A percentile compares a stretch with the other conserved stretches of the same genome.
Conservation (phyloP, 2,329 filamentous ascomycete species). For the Fusarium papillatum region DNA sequence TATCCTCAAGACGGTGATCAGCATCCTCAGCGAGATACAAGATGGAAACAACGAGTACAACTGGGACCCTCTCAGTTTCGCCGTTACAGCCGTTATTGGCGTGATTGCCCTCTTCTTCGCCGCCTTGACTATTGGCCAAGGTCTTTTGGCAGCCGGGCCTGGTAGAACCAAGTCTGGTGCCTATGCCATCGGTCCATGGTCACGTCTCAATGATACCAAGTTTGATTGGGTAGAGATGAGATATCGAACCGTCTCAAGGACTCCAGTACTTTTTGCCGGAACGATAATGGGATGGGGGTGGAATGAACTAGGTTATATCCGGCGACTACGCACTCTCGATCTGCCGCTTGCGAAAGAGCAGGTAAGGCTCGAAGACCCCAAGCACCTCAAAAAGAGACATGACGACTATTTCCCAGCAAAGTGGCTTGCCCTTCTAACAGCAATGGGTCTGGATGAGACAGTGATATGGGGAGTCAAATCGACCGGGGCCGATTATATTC, state of each 20-base stretch:
- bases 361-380: not conserved
- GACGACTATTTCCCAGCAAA: not conserved
- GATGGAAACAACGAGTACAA: conserved; percentile 35
- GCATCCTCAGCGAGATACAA: conserved; percentile 7
- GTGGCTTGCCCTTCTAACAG: not conserved
- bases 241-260: not conserved
- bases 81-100: conserved; percentile 14
- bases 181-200: not conserved
- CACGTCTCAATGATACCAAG: not conserved
- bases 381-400: not conserved
- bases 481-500: not conserved
- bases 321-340: not conserved
- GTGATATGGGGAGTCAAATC: not conserved
- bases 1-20: not conserved
- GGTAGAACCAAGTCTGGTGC: not conserved
- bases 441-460: not conserved
- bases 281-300: not conserved
- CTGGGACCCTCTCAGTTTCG: conserved; percentile 23
- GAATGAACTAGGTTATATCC: not conserved
- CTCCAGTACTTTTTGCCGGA: not conserved
- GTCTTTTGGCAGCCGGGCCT: conserved; percentile 9
- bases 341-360: not conserved
- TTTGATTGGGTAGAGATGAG: conserved; percentile 1
- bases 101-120: conserved; percentile 22
- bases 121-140: conserved; percentile 16